Base-by-base conservation (phyloP, 176 grass and related monocot genomes). In the Oryza nivara region DNA sequence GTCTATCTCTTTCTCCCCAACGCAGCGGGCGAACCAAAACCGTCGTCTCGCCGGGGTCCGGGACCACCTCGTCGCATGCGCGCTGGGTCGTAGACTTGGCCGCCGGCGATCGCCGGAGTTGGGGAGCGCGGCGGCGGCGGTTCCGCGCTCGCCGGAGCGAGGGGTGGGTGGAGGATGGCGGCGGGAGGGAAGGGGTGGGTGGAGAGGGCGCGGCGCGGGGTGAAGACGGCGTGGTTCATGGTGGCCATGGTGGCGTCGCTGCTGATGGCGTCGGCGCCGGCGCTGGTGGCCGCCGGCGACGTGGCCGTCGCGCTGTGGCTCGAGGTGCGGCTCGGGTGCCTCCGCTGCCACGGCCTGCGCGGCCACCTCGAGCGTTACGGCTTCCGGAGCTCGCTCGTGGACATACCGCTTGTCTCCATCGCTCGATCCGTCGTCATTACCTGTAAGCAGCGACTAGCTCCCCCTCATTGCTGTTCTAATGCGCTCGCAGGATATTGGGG, bases 341-440 rank as follows among this genome's bases (percentile, higher is more conserved):
- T 73, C 58, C 71, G 72, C 80, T 83, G 89, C 84, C 38, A 51
- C 30, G 87, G 91, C 12, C 28, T 95, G 65, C 82, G 74, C 51
- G 83, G 63, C 36, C 87, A 87, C 80, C 14, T 98, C 26, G 76
- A 73, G 70, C 68, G 67, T 1, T 98, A 95, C 35, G 80, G 83
- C 16, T 98, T 95, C 84, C 83, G 79, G 78, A 95, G 80, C 86
- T 98, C 96, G 54, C 89, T 98, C 46, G 78, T 91, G 40, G 96
- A 98, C 81, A 92, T 95, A 77, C 93, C 93, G 38, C 82, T 98
- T n/a, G 85, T 98, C 85, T 98, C 93, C 35, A 56, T 95, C 56
- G 12, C 90, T n/a, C 88, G 96, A 70, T 95, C 93, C 70, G n/a
- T 98, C 58, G 44, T 84, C 68, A 89, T 93, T 69, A 93, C 93